Percentiles rank a stretch among this genome's conserved stretches.
phyloP scores from a whole-genome alignment of 495 filamentous ascomycete species.

The Astrothelium macrocarpum region DNA sequence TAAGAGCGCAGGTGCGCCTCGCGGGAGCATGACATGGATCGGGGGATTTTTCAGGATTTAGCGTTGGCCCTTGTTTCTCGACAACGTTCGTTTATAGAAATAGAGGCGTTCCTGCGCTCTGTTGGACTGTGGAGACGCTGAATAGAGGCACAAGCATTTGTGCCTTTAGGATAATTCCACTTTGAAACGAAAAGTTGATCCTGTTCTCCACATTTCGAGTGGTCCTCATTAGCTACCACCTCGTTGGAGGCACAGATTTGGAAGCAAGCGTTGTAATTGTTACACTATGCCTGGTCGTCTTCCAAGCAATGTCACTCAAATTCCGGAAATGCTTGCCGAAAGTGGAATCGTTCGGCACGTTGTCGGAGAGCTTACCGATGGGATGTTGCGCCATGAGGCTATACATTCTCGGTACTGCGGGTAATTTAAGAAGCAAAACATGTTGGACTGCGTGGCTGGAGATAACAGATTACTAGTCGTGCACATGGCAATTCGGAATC shows the following conservation, averaged over 20 bases:
- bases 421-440: background rate
- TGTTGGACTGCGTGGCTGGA: background rate
- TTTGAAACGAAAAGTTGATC: background rate
- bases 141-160: background rate
- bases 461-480: background rate
- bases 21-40: background rate
- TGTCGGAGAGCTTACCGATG: background rate
- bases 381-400: background rate
- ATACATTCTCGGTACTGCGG: background rate
- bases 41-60: background rate
- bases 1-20: too few relatives aligned
- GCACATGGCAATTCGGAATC: background rate
- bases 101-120: background rate
- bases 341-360: background rate
- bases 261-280: too few relatives aligned
- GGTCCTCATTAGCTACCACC: too few relatives aligned
- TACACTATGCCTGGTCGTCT: too few relatives aligned
- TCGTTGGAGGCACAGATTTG: too few relatives aligned
- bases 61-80: background rate
- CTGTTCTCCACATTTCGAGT: too few relatives aligned
- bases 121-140: background rate
- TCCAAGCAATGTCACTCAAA: too few relatives aligned
- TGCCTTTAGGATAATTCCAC: background rate
- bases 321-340: too few relatives aligned
- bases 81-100: background rate